A percentile compares a stretch with the other conserved stretches of the same genome.
Conservation (phyloP, 805 yeast genomes). For the Zygotorulaspora chibaensis region DNA sequence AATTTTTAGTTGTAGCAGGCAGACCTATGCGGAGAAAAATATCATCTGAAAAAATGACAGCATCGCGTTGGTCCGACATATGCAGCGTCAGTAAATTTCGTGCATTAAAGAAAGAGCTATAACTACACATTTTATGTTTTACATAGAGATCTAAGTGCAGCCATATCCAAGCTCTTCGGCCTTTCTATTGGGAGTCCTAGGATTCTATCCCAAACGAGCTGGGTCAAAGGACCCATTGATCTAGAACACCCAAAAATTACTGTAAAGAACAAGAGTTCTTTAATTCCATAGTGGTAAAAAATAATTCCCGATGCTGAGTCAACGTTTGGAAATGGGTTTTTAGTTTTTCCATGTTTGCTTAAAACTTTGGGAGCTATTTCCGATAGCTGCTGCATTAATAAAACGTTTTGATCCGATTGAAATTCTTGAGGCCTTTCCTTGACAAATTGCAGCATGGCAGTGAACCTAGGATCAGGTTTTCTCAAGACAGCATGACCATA, state of each 20-base stretch:
- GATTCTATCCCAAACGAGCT: slow-evolving; percentile 73
- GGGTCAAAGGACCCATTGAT: slow-evolving; percentile 74
- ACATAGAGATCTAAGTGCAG: slow-evolving; percentile 16
- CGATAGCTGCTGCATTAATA: slow-evolving; percentile 61
- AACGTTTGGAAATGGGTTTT: slow-evolving; percentile 83
- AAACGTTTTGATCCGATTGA: slow-evolving; percentile 59
- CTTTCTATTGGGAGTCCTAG: slow-evolving; percentile 77
- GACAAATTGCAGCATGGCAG: slow-evolving; percentile 69
- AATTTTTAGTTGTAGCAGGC: no score
- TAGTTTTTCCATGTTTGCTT: slow-evolving; percentile 75
- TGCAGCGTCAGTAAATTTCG: background rate
- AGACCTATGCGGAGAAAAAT: no score
- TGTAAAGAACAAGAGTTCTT: slow-evolving; percentile 69
- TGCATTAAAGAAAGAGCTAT: background rate
- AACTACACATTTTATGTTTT: background rate
- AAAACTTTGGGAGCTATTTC: slow-evolving; percentile 72
- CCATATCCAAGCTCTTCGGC: slow-evolving; percentile 48
- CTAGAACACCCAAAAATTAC: slow-evolving; percentile 81
- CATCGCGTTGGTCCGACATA: background rate
- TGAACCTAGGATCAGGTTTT: slow-evolving; percentile 77
- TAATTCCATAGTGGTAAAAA: slow-evolving; percentile 75
- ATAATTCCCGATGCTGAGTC: slow-evolving; percentile 76
- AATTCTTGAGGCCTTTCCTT: slow-evolving; percentile 48
- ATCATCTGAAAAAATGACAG: no score
- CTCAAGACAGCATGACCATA: slow-evolving; percentile 86